Conservation (phyloP, 192 early-diverging fungal species). For the Backusella psychrophila region DNA sequence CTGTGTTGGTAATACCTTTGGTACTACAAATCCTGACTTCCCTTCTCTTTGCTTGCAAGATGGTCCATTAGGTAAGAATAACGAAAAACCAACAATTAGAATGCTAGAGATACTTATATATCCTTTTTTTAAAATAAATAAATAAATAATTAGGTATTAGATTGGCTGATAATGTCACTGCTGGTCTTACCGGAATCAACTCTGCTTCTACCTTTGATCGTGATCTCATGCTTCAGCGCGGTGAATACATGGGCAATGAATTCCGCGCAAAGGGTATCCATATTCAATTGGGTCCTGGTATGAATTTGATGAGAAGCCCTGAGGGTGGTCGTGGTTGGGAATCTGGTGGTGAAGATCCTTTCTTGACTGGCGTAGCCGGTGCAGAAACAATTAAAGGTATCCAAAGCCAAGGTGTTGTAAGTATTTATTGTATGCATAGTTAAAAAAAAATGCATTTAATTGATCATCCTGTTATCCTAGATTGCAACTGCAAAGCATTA, state of each 20-base stretch:
- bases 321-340: conserved; percentile 24
- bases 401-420: conserved; percentile 32
- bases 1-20: conserved; percentile 53
- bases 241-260: conserved; percentile 51
- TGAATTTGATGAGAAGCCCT: conserved; percentile 20
- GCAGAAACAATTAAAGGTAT: conserved; percentile 21
- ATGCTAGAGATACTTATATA: not conserved
- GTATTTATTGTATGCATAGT: not conserved
- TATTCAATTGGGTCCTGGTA: conserved; percentile 47
- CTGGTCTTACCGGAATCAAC: conserved; percentile 52
- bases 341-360: conserved; percentile 33
- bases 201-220: conserved; percentile 60
- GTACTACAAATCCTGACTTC: conserved; percentile 39
- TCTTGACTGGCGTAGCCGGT: conserved; percentile 18
- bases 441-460: not conserved
- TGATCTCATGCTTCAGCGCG: conserved; percentile 45
- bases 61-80: conserved; percentile 6
- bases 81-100: not conserved
- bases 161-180: conserved; percentile 38
- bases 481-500: conserved; percentile 32
- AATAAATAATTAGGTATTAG: conserved; percentile 20
- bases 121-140: not conserved
- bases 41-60: conserved; percentile 38
- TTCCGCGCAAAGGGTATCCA: conserved; percentile 54
- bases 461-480: not conserved